These are phyloP conservation scores for Scheffersomyces lignicola DNA, from an alignment of 1,139 yeast genomes.

Conservation along the genomic window DNA sequence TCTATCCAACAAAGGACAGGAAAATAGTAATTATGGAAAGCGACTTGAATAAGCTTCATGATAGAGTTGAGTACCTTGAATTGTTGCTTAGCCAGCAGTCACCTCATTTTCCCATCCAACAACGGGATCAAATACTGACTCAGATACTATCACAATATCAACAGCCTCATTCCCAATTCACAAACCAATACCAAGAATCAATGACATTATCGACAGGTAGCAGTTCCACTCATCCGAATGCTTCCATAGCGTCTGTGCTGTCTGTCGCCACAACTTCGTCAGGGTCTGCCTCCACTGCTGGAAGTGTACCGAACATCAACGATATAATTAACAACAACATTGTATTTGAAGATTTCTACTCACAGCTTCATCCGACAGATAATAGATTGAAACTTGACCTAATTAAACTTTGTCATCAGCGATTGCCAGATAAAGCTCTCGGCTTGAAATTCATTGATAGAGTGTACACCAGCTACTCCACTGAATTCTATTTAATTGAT, in stretches of 20 bases:
- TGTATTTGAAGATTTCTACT: constrained; percentile 7
- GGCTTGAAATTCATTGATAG: constrained; percentile 28
- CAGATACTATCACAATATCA: constrained; percentile 1
- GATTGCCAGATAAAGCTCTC: constrained; percentile 28
- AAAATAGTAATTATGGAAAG: constrained; percentile 54
- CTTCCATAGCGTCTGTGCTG: no score
- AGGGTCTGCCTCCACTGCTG: no score
- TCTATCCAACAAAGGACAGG: constrained; percentile 50
- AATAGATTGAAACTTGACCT: constrained; percentile 8
- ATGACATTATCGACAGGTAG: no score
- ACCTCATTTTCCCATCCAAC: constrained; percentile 1
- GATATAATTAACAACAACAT: constrained; percentile 2
- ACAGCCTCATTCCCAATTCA: no score
- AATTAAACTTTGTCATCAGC: constrained; percentile 8
- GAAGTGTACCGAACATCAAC: constrained; percentile 1
- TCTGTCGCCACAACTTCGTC: no score
- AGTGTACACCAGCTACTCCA: constrained; percentile 35
- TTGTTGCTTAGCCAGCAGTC: background rate
- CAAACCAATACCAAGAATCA: no score
- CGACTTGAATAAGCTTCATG: constrained; percentile 45
- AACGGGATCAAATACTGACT: background rate
- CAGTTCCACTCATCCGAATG: no score
- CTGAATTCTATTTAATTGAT: constrained; percentile 39
- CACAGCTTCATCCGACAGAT: constrained; percentile 7
- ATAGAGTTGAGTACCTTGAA: constrained; percentile 25